A percentile compares a stretch with the other conserved stretches of the same genome.
Conservation (phyloP, 805 yeast species). For the Jamesozyma rosinii region DNA sequence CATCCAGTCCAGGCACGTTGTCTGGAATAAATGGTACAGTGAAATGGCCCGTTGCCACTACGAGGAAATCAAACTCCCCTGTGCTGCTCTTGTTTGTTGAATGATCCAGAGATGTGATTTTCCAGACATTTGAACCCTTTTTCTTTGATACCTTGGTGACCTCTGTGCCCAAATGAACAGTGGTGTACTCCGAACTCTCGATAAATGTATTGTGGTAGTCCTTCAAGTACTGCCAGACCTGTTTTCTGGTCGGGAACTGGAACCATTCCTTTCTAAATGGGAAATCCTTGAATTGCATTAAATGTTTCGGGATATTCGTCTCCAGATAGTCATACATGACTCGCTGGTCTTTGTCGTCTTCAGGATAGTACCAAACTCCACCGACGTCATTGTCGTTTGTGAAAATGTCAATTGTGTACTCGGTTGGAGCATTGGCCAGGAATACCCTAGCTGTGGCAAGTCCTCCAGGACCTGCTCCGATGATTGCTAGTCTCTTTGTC, state of each 20-base stretch:
- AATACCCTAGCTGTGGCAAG: conserved; percentile 58
- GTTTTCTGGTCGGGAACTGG: conserved; percentile 49
- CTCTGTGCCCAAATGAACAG: conserved; percentile 22
- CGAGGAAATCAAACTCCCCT: conserved; percentile 33
- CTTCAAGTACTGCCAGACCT: conserved; percentile 53
- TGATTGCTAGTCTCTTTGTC: conserved; percentile 40
- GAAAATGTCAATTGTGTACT: conserved; percentile 45
- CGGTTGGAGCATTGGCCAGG: conserved; percentile 36
- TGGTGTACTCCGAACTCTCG: conserved; percentile 18
- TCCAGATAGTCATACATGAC: conserved; percentile 59
- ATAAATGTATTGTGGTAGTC: conserved; percentile 37
- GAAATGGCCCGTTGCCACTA: conserved; percentile 39
- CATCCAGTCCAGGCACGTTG: conserved; percentile 31
- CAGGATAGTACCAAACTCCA: conserved; percentile 66
- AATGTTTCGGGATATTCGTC: conserved; percentile 54
- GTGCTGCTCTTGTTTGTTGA: conserved; percentile 3
- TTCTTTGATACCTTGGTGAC: conserved; percentile 16
- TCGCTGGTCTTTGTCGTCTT: conserved; percentile 18
- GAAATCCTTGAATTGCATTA: conserved; percentile 56
- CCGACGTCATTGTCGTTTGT: conserved; percentile 57
- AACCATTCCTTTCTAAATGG: conserved; percentile 42
- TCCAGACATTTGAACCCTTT: conserved; percentile 5
- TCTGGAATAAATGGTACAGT: conserved; percentile 34
- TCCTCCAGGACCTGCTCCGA: conserved; percentile 78
- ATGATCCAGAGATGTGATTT: neutral